Conservation (phyloP, 371 early-diverging fungal genomes). For the Actinomucor elegans region DNA sequence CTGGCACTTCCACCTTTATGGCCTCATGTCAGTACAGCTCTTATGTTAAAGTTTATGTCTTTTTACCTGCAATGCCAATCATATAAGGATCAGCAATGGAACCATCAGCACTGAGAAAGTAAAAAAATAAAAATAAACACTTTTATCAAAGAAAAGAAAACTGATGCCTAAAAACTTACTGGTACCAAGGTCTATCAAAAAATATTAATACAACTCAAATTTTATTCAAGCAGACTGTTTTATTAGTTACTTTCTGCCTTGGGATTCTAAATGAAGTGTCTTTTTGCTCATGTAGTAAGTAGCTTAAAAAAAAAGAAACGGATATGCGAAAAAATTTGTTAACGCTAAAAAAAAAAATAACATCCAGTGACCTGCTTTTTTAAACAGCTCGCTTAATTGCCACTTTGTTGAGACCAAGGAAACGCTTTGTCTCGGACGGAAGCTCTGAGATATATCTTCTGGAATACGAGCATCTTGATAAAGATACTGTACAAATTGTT, state of each 20-base stretch:
- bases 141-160: neutral
- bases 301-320: constrained; percentile 2
- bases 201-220: neutral
- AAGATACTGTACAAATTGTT: no score
- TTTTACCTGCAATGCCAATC: constrained; percentile 72
- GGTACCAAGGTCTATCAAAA: constrained; percentile 33
- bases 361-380: constrained; percentile 5
- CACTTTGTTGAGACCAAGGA: no score
- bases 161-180: constrained; percentile 33
- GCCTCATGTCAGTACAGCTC: no score
- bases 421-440: no score
- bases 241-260: constrained; percentile 39
- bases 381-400: neutral
- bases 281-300: constrained; percentile 5
- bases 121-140: no score
- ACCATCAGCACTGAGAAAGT: constrained; percentile 52
- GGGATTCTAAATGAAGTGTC: constrained; percentile 29
- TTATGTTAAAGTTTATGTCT: neutral
- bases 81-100: constrained; percentile 67
- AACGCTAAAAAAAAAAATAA: no score
- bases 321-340: constrained; percentile 3
- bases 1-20: constrained; percentile 76
- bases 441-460: no score
- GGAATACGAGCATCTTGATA: no score
- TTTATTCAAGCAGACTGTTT: neutral